phyloP scores from a whole-genome alignment of 495 filamentous ascomycete species.

The Talaromyces adpressus region DNA sequence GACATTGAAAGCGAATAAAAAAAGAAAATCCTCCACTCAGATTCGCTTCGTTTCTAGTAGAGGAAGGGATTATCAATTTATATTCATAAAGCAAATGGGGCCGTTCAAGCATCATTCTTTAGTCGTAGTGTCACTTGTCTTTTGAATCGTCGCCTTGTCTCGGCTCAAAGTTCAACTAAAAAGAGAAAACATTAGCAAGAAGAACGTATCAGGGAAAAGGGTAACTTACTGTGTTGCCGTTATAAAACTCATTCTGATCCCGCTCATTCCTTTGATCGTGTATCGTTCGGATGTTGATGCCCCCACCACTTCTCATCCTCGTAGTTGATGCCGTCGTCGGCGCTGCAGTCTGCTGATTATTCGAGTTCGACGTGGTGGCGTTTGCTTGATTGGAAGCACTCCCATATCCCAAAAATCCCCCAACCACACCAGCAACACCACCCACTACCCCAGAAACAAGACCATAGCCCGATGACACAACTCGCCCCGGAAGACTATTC shows the following conservation, averaged over 20 bases:
- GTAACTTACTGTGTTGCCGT: slow-evolving; percentile 72
- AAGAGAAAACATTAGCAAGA: not conserved
- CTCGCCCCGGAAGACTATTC: slow-evolving; percentile 35
- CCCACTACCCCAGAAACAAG: slow-evolving; percentile 35
- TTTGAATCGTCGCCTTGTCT: slow-evolving; percentile 51
- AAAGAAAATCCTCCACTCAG: slow-evolving; percentile 14
- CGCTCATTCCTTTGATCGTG: slow-evolving; percentile 43
- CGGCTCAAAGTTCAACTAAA: slow-evolving; percentile 69
- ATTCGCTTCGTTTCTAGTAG: slow-evolving; percentile 1
- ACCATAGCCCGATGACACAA: slow-evolving; percentile 36
- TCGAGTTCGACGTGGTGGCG: not conserved
- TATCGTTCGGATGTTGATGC: slow-evolving; percentile 48
- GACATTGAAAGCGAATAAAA: slow-evolving; percentile 12
- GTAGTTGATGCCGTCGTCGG: slow-evolving; percentile 12
- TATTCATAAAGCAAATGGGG: not conserved
- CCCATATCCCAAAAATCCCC: slow-evolving; percentile 49
- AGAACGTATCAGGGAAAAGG: not conserved
- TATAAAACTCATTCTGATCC: slow-evolving; percentile 66
- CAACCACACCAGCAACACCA: slow-evolving; percentile 43
- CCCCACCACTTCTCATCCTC: slow-evolving; percentile 16
- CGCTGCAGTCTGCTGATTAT: not conserved
- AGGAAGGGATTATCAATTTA: not conserved
- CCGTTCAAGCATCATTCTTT: not conserved
- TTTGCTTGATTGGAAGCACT: slow-evolving; percentile 11
- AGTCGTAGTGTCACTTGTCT: slow-evolving; percentile 12